A percentile compares a stretch with the other conserved stretches of the same genome.
Conservation (phyloP, 768 basidiomycete species). For the Ephemerocybe angulata region DNA sequence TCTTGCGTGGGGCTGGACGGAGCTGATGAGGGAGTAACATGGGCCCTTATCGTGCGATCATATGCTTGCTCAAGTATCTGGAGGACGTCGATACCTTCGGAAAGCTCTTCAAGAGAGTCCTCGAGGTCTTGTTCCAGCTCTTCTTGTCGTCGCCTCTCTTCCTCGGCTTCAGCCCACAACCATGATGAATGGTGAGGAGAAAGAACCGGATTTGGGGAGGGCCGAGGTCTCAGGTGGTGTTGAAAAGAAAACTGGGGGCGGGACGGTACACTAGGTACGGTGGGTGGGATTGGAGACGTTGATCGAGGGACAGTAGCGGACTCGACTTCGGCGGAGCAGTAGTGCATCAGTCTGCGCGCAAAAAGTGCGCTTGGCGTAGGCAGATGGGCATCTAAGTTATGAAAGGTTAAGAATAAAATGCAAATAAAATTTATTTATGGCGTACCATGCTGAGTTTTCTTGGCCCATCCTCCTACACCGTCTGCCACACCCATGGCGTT, state of each 20-base stretch:
- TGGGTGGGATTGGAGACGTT: slow-evolving; percentile 12
- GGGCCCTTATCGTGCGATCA: slow-evolving; percentile 59
- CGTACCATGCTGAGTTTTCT: slow-evolving; percentile 11
- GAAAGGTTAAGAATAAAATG: background rate
- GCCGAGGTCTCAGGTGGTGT: slow-evolving; percentile 22
- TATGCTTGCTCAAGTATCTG: slow-evolving; percentile 69
- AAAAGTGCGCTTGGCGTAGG: slow-evolving; percentile 49
- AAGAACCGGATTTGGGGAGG: slow-evolving; percentile 7
- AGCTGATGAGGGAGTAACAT: slow-evolving; percentile 38
- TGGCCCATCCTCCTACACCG: slow-evolving; percentile 91
- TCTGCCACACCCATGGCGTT: slow-evolving; percentile 94
- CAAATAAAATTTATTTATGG: background rate
- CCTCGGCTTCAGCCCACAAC: slow-evolving; percentile 10
- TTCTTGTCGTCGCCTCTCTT: slow-evolving; percentile 8
- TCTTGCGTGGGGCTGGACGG: slow-evolving; percentile 1
- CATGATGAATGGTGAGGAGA: slow-evolving; percentile 7
- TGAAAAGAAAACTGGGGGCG: slow-evolving; percentile 22
- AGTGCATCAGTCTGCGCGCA: slow-evolving; percentile 83
- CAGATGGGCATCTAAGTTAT: slow-evolving; percentile 20
- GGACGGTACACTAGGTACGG: slow-evolving; percentile 12
- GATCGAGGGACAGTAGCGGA: slow-evolving; percentile 11
- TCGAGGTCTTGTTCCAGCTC: slow-evolving; percentile 26
- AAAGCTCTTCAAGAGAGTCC: slow-evolving; percentile 54
- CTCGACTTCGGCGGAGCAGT: slow-evolving; percentile 62
- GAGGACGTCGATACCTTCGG: slow-evolving; percentile 67